Conservation (phyloP, 108 stramenopile species). For the Fistulifera pelliculosa region DNA sequence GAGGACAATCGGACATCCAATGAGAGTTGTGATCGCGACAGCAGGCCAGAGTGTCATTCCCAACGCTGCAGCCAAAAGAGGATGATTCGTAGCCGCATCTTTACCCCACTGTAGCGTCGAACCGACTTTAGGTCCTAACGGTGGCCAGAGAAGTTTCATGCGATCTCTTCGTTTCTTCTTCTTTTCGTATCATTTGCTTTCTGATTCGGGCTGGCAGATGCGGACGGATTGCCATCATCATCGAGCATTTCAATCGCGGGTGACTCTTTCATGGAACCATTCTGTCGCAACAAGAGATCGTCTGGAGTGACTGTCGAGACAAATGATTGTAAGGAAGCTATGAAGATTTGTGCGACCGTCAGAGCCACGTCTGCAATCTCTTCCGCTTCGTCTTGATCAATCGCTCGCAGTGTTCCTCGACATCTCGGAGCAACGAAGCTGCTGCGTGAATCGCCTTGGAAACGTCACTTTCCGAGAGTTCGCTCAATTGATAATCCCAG, state of each 20-base stretch:
- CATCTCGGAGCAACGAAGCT: slow-evolving; percentile 47
- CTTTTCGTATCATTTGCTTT: slow-evolving; percentile 5
- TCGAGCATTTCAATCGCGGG: slow-evolving; percentile 32
- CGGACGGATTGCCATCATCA: slow-evolving; percentile 32
- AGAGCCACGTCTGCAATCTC: slow-evolving; percentile 80
- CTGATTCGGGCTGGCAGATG: slow-evolving; percentile 9
- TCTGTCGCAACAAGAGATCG: neutral
- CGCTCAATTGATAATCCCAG: neutral
- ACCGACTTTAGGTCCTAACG: slow-evolving; percentile 52
- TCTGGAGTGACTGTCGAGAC: slow-evolving; percentile 44
- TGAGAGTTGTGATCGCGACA: slow-evolving; percentile 43
- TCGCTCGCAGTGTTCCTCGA: slow-evolving; percentile 50
- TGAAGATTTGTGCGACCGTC: slow-evolving; percentile 53
- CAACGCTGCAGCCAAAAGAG: slow-evolving; percentile 50
- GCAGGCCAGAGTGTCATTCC: slow-evolving; percentile 66
- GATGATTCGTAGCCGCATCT: slow-evolving; percentile 38
- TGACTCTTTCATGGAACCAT: neutral
- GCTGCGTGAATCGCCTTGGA: slow-evolving; percentile 38
- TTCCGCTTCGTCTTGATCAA: slow-evolving; percentile 61
- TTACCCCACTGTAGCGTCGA: slow-evolving; percentile 36
- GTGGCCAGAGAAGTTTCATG: slow-evolving; percentile 71
- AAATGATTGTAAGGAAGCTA: slow-evolving; percentile 48
- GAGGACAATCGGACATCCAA: slow-evolving; percentile 50
- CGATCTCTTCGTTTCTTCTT: slow-evolving; percentile 15
- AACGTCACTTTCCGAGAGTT: slow-evolving; percentile 30